Base-by-base conservation (phyloP, 2,329 filamentous ascomycete genomes). In the Talaromyces verruculosus region DNA sequence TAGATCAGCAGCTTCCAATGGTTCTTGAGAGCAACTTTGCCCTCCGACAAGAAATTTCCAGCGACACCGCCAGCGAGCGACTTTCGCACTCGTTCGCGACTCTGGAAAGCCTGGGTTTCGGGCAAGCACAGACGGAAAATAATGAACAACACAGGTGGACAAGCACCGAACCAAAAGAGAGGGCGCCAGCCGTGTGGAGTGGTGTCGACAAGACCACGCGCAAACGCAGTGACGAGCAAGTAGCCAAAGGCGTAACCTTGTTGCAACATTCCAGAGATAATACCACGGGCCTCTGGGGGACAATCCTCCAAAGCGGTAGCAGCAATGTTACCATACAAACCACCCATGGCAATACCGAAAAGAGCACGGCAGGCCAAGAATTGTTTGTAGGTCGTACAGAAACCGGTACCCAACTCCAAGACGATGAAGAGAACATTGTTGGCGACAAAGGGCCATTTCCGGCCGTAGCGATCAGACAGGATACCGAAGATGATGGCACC, bases 131-230 rank as follows among this genome's bases (percentile, higher is more conserved):
- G 81, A 39, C 93, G 89, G 82, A 91, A 92, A 64, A 88, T 73
- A 73, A 96, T 96, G 78, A 96, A 89, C 37, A 96, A 77, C 1
- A 93, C 84, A 0, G 93, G 93, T 0, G 91, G 91, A 43, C 89
- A 86, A 5, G 92, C 91, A 13, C 89, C 92, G 76, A 96, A 96
- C 92, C 93, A 97, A 82, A 89, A 96, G 0, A 96, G 82, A 0
- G 92, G 91, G 7, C 93, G 84, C 93, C 93, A 97, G 62, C 85
- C 88, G 74, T 96, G 89, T 0, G 87, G 77, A 0, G 92, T 94
- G 0, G 92, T 95, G 76, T 91, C 81, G 60, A 83, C 81, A 2
- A 83, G 70, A 11, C 71, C 81, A 39, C 81, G 77, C 0, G 80
- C 80, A 71, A 87, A 86, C 10, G 84, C 84, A 0, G 84, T 84